These are phyloP conservation scores for Cystofilobasidium macerans DNA, from an alignment of 768 basidiomycete genomes.

Conservation along the genomic window DNA sequence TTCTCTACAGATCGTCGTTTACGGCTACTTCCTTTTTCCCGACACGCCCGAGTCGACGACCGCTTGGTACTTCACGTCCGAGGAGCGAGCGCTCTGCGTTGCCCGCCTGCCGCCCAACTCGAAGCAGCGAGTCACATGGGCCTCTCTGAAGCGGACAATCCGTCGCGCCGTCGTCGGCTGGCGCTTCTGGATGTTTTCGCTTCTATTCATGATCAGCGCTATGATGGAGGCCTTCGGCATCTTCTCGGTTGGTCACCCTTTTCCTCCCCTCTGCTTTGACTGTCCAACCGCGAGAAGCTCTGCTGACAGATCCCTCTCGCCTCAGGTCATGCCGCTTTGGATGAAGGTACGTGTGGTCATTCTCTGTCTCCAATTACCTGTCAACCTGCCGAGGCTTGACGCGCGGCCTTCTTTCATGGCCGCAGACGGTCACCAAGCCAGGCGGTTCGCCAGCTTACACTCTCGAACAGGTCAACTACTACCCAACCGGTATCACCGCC, in stretches of 20 bases:
- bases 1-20: neutral
- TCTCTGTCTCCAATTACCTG: neutral
- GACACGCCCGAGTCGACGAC: slow-evolving; percentile 13
- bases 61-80: neutral
- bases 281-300: no score
- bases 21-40: slow-evolving; percentile 11
- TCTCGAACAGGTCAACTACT: slow-evolving; percentile 5
- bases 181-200: neutral
- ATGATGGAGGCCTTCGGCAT: neutral
- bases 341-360: neutral
- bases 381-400: no score
- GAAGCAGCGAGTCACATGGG: neutral
- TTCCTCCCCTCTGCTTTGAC: no score
- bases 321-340: slow-evolving; percentile 1
- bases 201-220: neutral
- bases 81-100: slow-evolving; percentile 8
- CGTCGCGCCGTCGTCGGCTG: neutral
- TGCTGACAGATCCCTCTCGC: no score
- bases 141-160: neutral
- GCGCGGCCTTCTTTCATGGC: neutral
- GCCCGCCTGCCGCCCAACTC: slow-evolving; percentile 2
- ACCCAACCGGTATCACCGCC: slow-evolving; percentile 2
- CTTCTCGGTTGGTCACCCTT: neutral
- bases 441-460: neutral
- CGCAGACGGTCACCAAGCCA: neutral